Conservation (phyloP, 1,139 yeast genomes). For the Geotrichum candidum region DNA sequence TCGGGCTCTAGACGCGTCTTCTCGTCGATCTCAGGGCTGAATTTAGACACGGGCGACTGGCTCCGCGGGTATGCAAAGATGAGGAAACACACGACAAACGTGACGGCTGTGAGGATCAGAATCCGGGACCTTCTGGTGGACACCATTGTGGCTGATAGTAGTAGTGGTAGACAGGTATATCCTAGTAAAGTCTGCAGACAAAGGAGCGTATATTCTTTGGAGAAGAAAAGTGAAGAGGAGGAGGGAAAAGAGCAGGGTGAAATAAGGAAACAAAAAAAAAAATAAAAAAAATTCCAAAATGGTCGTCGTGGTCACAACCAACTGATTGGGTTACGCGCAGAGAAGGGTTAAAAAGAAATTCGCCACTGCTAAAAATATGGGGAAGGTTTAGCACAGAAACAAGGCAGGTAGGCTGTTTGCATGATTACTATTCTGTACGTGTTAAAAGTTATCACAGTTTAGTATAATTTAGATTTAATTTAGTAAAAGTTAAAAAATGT, state of each 20-base stretch:
- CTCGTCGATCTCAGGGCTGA: constrained; percentile 24
- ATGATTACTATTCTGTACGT: not conserved
- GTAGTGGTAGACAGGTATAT: not conserved
- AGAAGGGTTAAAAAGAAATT: not conserved
- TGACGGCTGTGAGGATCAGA: constrained; percentile 27
- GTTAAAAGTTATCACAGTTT: not conserved
- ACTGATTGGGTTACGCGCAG: not conserved
- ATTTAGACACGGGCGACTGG: constrained; percentile 21
- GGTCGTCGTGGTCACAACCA: constrained; percentile 1
- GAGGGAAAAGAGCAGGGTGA: constrained; percentile 9
- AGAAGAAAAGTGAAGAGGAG: constrained; percentile 7
- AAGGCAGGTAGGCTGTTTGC: too few species aligned
- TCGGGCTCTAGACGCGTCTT: constrained; percentile 25
- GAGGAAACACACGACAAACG: constrained; percentile 25
- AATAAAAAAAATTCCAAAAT: constrained; percentile 4
- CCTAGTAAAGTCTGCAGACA: not conserved
- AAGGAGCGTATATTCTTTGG: not conserved
- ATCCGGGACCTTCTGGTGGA: constrained; percentile 29
- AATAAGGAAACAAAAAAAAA: not conserved
- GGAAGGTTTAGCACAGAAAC: not conserved
- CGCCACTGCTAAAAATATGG: not conserved
- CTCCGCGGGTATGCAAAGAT: constrained; percentile 26
- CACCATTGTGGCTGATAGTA: constrained; percentile 21
- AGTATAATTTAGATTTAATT: not conserved
- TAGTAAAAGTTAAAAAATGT: not conserved